phyloP scores from a whole-genome alignment of 371 early-diverging fungal species.

The Saksenaea vasiformis region DNA sequence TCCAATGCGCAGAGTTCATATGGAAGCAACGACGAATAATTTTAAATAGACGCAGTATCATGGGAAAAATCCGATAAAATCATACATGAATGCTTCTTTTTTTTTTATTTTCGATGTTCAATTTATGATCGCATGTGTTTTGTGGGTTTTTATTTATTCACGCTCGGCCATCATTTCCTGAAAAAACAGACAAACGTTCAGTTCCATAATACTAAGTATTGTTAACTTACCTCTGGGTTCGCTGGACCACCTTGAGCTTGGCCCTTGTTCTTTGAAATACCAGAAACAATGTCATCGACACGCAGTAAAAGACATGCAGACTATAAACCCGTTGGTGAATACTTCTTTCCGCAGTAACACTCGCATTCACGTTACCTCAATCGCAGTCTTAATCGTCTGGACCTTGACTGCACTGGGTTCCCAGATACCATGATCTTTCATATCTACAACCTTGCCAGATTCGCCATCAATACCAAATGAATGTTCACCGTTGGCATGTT shows the following conservation, averaged over 20 bases:
- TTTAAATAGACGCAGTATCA: too few relatives aligned
- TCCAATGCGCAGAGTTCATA: too few relatives aligned
- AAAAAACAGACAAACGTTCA: not conserved
- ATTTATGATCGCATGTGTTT: not conserved
- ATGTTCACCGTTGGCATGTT: slow-evolving; percentile 88
- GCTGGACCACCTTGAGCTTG: slow-evolving; percentile 31
- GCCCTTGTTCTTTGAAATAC: slow-evolving; percentile 68
- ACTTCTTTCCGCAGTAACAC: not conserved
- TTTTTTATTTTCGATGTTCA: slow-evolving; percentile 4
- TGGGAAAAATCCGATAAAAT: too few relatives aligned
- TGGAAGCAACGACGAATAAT: too few relatives aligned
- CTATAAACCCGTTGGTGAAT: slow-evolving; percentile 25
- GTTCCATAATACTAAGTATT: not conserved
- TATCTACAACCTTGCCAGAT: slow-evolving; percentile 94
- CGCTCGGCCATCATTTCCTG: slow-evolving; percentile 11
- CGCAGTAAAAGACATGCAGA: slow-evolving; percentile 92
- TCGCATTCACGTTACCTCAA: slow-evolving; percentile 70
- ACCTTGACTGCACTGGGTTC: slow-evolving; percentile 99
- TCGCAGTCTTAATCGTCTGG: slow-evolving; percentile 99
- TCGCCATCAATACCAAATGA: slow-evolving; percentile 97
- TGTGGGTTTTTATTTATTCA: slow-evolving; percentile 9
- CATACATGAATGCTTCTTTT: not conserved
- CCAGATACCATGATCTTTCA: slow-evolving; percentile 97
- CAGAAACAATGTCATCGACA: slow-evolving; percentile 98
- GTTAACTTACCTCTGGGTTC: slow-evolving; percentile 13